phyloP scores from a whole-genome alignment of 176 grass and related monocot genomes.

The Triticum urartu region DNA sequence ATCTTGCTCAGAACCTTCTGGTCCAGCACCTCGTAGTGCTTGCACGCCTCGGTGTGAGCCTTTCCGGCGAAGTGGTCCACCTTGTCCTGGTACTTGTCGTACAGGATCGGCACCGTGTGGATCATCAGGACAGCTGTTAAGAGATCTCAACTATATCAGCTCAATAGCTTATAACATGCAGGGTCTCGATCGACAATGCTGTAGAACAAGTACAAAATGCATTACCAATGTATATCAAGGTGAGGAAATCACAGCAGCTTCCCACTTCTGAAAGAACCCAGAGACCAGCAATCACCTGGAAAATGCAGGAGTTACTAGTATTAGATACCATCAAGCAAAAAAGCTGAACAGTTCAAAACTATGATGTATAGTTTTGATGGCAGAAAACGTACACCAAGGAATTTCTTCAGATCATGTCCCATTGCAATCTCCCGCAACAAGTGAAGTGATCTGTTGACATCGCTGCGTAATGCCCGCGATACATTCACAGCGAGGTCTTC shows the following conservation, averaged over 20 bases:
- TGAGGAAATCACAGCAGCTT: slow-evolving; percentile 77
- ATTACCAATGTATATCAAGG: slow-evolving; percentile 85
- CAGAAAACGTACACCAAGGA: slow-evolving; percentile 51
- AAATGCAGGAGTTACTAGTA: not conserved
- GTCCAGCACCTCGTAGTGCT: slow-evolving; percentile 63
- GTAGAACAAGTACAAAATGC: not conserved
- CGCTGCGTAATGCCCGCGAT: slow-evolving; percentile 43
- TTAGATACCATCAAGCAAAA: not conserved
- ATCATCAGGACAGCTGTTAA: slow-evolving; percentile 50
- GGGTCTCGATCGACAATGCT: not conserved
- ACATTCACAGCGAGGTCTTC: slow-evolving; percentile 64
- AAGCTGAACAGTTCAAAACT: not conserved
- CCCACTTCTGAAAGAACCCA: slow-evolving; percentile 74
- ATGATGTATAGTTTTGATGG: not conserved
- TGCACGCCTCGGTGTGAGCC: slow-evolving; percentile 53
- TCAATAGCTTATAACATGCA: not conserved
- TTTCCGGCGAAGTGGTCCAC: slow-evolving; percentile 67
- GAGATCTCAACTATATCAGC: not conserved
- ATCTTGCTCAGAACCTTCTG: slow-evolving; percentile 81
- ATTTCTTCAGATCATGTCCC: slow-evolving; percentile 77
- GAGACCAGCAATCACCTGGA: slow-evolving; percentile 69
- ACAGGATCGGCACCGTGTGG: slow-evolving; percentile 78
- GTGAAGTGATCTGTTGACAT: slow-evolving; percentile 60
- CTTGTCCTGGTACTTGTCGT: slow-evolving; percentile 87
- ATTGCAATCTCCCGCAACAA: slow-evolving; percentile 54